Base-by-base conservation (phyloP, 306 rosid species). In the Trichosanthes truncata region DNA sequence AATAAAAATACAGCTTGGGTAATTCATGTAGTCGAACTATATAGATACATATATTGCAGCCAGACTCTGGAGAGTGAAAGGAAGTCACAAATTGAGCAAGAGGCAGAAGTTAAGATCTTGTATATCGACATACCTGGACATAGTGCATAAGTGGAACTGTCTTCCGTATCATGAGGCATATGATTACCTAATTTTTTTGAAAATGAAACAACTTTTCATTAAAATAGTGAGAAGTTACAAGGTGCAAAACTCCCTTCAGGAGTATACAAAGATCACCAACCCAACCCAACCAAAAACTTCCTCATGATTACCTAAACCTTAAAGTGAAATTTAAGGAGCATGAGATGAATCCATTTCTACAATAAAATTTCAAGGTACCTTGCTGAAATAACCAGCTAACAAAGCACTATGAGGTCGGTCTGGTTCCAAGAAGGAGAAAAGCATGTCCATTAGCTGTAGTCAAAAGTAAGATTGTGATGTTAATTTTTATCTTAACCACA, bases 381-480 rank as follows among this genome's bases (percentile, higher is more conserved):
- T 96, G 87, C 98, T 90, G 83, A 96, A 96, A 88, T 96, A 96
- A 66, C 99, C 99, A 81, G 99, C 99, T 81, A 93, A 72, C 55
- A 87, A 85, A 61, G 98, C 79, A 84, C 97, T 86, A 73, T 96
- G 98, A 20, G 88, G 83, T 66, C 96, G 99, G 82, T 85, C 80
- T 12, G 96, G 92, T 80, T 96, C 96, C 94, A 96, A 84, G 90
- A 91, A 96, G 76, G 99, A 90, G 90, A 96, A 93, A 83, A 96
- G 93, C 79, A 96, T 74, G 89, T 90, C 83, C 99, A 96, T 93
- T 72, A 96, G 90, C 99, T 96, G 92, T 79, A 87, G 82, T 67
- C 51, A 79, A 21, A 31, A 79, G 57, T 60, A 77, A 56, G 40
- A 25, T 40, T 82, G 85, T 68, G 82, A 48, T 59, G 72, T 51